Conservation (phyloP, 1,139 yeast species). For the Blastobotrys proliferans region DNA sequence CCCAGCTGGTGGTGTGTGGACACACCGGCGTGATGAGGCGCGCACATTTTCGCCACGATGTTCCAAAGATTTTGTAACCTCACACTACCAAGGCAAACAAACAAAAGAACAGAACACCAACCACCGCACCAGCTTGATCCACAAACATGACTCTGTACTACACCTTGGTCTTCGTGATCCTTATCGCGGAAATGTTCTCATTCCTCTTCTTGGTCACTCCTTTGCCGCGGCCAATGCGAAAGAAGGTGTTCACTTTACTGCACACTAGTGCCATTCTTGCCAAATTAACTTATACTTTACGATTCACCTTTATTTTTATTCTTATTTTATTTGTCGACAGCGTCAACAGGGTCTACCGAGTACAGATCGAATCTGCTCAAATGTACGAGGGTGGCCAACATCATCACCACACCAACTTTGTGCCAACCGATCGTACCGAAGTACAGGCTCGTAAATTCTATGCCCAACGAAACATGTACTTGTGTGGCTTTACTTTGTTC, state of each 20-base stretch:
- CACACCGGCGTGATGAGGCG: too few relatives aligned
- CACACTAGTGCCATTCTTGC: conserved; percentile 68
- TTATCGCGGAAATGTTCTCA: conserved; percentile 73
- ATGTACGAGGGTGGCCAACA: conserved; percentile 18
- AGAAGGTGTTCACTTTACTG: conserved; percentile 58
- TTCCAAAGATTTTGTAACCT: too few relatives aligned
- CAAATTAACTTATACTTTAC: conserved; percentile 70
- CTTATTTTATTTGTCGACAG: conserved; percentile 83
- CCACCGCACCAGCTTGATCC: too few relatives aligned
- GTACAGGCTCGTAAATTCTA: conserved; percentile 87
- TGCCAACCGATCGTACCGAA: conserved; percentile 59
- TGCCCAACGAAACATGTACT: conserved; percentile 94
- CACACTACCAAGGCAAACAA: too few relatives aligned
- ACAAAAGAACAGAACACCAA: too few relatives aligned
- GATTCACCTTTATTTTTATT: conserved; percentile 81
- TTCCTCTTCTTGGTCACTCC: conserved; percentile 84
- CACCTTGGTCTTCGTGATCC: conserved; percentile 66
- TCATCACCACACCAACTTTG: conserved; percentile 31
- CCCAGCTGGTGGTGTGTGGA: too few relatives aligned
- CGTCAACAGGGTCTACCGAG: conserved; percentile 74
- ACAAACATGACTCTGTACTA: conserved; percentile 65
- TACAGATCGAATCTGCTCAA: conserved; percentile 49
- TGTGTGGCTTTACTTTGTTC: conserved; percentile 93
- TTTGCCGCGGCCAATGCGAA: conserved; percentile 70
- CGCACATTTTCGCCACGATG: too few relatives aligned